Base-by-base conservation (phyloP, 1,139 yeast species). In the Petasospora fabianii region DNA sequence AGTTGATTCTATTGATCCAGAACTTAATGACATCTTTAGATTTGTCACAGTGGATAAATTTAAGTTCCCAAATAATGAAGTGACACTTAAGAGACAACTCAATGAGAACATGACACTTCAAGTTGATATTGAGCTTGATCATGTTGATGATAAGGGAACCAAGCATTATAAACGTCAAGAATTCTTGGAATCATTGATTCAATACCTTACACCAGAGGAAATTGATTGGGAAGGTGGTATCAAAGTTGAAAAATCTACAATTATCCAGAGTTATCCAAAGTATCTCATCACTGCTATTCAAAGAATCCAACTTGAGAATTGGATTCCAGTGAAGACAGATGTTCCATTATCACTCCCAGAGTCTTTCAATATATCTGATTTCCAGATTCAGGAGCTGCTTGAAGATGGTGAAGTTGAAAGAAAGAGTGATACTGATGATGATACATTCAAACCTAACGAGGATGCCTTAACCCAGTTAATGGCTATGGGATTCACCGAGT, bases 401-500 rank as follows among this genome's bases (percentile, higher is more conserved):
- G 65, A 66, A 1, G 63, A 54, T 0, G 74, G 58, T 2, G 90
- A 81, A 43, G 61, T 59, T 3, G 55, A 66, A 17, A 51, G 71
- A 14, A 66, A 65, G 17, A 66, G 65, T 13, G 66, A 62, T 7
- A 57, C 55, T 2, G 63, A 59, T 3, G 56, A 50, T 4, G 65
- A 59, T 6, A 39, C 34, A n/a, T 84, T 82, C 50, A 55, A 43
- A 1, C 82, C 95, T 5, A 72, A 86, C 51, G 65, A 64, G 27
- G 74, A 66, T 1, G 77, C 78, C 0, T 50, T 87, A 49, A 61
- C 66, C 6, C 71, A 72, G 44, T 71, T 94, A 18, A 59, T 68
- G 41, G 76, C 75, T 21, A 92, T 90, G 96, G 98, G 98, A n/a
- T 92, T 92, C 60, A 77, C 92, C 0, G 75, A 73, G 39, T 71